phyloP scores from a whole-genome alignment of 495 filamentous ascomycete genomes.

The Neohortaea acidophila region DNA sequence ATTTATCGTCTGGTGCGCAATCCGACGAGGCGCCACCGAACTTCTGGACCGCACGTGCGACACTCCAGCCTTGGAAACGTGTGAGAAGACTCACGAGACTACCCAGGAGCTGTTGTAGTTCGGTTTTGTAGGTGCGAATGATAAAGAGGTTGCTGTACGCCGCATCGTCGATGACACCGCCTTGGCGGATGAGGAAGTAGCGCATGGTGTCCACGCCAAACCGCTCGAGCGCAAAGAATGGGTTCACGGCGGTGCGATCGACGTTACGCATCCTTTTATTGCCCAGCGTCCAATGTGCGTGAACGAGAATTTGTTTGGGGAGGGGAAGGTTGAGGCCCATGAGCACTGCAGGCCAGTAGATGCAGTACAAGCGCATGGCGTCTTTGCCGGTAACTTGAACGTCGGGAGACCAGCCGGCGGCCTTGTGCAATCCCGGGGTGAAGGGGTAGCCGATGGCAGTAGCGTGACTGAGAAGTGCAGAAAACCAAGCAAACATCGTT shows the following conservation, averaged over 20 bases:
- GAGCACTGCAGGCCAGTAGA: slow-evolving; percentile 96
- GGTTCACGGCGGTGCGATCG: slow-evolving; percentile 86
- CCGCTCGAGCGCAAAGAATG: slow-evolving; percentile 77
- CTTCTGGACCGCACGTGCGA: slow-evolving; percentile 38
- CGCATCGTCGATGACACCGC: slow-evolving; percentile 56
- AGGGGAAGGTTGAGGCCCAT: slow-evolving; percentile 72
- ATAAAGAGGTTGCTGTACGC: slow-evolving; percentile 72
- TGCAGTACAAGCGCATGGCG: slow-evolving; percentile 86
- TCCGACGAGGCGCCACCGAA: slow-evolving; percentile 21
- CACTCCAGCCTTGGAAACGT: slow-evolving; percentile 48
- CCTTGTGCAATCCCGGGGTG: slow-evolving; percentile 43
- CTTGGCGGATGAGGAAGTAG: slow-evolving; percentile 69
- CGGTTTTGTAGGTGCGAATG: slow-evolving; percentile 60
- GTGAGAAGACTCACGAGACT: slow-evolving; percentile 61
- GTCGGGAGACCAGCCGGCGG: slow-evolving; percentile 74
- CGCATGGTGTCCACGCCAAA: slow-evolving; percentile 80
- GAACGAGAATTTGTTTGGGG: slow-evolving; percentile 70
- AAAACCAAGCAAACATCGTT: slow-evolving; percentile 96
- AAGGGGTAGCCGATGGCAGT: slow-evolving; percentile 79
- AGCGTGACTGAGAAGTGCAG: slow-evolving; percentile 86
- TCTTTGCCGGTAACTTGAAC: slow-evolving; percentile 91
- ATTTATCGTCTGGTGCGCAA: neutral
- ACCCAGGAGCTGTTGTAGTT: slow-evolving; percentile 56
- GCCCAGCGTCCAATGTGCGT: slow-evolving; percentile 90
- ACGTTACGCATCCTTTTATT: slow-evolving; percentile 90